A percentile compares a stretch with the other conserved stretches of the same genome.
Conservation (phyloP, 2,329 filamentous ascomycete genomes). For the Sclerotinia glacialis region DNA sequence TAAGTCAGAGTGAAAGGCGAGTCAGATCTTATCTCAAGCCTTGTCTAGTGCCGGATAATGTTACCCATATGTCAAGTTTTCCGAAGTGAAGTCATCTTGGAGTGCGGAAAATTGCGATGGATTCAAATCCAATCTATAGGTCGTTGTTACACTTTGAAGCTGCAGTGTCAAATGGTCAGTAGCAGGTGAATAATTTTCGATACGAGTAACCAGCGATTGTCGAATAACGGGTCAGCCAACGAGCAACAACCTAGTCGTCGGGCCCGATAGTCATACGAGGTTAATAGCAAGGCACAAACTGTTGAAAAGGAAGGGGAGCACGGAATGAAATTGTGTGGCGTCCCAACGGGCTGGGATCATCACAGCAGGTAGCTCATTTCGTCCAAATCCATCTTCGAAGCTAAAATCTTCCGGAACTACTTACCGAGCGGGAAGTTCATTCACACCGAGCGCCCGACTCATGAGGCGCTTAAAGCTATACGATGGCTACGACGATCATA, state of each 20-base stretch:
- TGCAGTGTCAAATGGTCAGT: neutral
- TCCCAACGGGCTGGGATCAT: no score
- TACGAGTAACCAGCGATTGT: neutral
- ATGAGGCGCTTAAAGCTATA: neutral
- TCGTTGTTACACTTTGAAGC: neutral
- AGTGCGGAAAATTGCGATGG: neutral
- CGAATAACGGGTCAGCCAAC: neutral
- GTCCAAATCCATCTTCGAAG: neutral
- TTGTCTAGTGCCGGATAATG: neutral
- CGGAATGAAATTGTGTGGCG: neutral
- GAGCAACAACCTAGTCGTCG: no score
- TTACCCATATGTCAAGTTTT: neutral
- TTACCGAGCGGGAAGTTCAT: neutral
- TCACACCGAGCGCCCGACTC: neutral
- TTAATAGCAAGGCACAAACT: neutral
- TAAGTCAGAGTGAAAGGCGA: neutral
- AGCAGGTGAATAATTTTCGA: neutral
- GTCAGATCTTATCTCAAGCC: neutral
- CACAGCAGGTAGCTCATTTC: neutral
- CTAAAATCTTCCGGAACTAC: neutral
- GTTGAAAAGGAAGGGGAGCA: neutral
- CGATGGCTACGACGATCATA: no score
- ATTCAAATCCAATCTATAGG: neutral
- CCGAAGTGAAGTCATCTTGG: neutral
- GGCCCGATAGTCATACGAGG: no score